Evolutionary conservation across 305 asterid species (phyloP), one percentile per base, ranked within the genome.

Genomic region (Withania somnifera): DNA sequence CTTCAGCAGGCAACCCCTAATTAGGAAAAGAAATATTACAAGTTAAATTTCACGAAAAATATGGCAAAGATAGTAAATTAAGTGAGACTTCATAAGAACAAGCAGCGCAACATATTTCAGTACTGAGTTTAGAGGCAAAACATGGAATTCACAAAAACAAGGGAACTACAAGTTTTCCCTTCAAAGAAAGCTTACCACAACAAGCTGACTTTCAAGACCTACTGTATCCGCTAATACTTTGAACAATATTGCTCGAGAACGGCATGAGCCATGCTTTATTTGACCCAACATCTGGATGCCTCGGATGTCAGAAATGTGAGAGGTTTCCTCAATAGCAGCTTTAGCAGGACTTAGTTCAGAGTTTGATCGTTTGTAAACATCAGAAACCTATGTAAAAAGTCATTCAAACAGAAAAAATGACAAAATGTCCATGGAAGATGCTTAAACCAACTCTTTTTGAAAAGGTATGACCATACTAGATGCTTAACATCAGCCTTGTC

Each of bases 141-240:
- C 53, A 24, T 47, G 58, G 42, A 47, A 15, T 73, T 73, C 36
- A 73, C 79, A 73, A 45, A 45, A 71, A 7, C 22, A 14, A 71
- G 78, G 38, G 42, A 42, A 42, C 57, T 73, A 47, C 42, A 28
- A 47, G 42, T 51, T 73, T 50, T 73, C 60, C 36, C 22, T 45
- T 40, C 24, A 81, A 15, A 40, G 22, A 79, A 84, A 82, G 40
- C 98, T 88, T 87, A 97, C 99, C 98, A 92, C 97, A 87, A 97
- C 88, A 56, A 97, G 94, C 85, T 91, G 89, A 85, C 97, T 90
- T 88, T 97, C 97, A 83, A 97, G 96, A 85, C 98, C 98, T 83
- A 97, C 97, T 76, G 98, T 88, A 89, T 97, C 99, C 1, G 99
- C 99, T 84, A 97, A 98, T 89, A 93, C 97, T 89, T 97, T 97